phyloP scores from a whole-genome alignment of 208 protist genomes.

The Crithidia mellificae region DNA sequence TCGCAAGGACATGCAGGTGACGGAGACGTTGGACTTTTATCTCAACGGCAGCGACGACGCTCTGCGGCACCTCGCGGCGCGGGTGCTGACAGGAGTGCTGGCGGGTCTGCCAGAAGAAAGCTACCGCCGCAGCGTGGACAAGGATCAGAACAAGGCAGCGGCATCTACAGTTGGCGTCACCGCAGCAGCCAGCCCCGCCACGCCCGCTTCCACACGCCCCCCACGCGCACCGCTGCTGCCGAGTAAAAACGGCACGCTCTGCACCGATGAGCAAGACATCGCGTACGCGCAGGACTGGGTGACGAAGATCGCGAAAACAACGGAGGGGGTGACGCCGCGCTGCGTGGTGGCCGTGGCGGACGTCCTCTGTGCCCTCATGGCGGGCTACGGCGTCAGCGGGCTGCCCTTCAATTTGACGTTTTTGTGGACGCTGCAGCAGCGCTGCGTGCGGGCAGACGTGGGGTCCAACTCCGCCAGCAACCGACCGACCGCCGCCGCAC shows the following conservation, averaged over 20 bases:
- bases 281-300: conserved; percentile 65
- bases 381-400: conserved; percentile 43
- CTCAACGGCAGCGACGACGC: conserved; percentile 36
- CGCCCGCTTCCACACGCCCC: background rate
- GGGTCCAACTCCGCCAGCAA: background rate
- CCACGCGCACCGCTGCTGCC: conserved; percentile 12
- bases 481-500: conserved; percentile 6
- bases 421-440: conserved; percentile 53
- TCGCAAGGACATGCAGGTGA: conserved; percentile 45
- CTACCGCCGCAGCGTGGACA: background rate
- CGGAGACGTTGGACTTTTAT: conserved; percentile 37
- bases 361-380: conserved; percentile 55
- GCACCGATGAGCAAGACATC: conserved; percentile 60
- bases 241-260: conserved; percentile 16
- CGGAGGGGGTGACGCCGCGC: conserved; percentile 41
- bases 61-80: conserved; percentile 44
- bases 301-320: conserved; percentile 20
- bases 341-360: conserved; percentile 63
- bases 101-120: conserved; percentile 41
- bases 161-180: too few relatives aligned
- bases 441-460: conserved; percentile 29
- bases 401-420: conserved; percentile 62
- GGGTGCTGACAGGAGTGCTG: conserved; percentile 52
- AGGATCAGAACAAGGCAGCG: background rate
- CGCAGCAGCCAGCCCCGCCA: background rate